Percentiles rank a stretch among this genome's conserved stretches.
phyloP scores from a whole-genome alignment of 305 asterid genomes.

The Lippia alba region DNA sequence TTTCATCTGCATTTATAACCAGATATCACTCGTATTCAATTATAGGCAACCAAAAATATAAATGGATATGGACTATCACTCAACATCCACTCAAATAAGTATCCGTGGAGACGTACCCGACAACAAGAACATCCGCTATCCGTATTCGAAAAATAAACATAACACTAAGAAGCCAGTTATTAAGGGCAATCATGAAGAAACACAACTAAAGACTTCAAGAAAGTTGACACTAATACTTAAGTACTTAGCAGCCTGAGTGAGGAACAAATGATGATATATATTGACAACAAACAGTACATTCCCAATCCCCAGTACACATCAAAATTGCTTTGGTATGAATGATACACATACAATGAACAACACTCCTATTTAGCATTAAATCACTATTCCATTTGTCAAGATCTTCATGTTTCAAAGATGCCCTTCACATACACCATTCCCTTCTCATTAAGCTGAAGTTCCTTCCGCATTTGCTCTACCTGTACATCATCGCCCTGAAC shows the following conservation, averaged over 20 bases:
- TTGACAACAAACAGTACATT: constrained; percentile 24
- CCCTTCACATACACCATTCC: constrained; percentile 96
- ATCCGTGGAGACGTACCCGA: too few species aligned
- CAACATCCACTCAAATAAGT: too few species aligned
- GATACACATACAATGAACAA: neutral
- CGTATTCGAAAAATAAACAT: too few species aligned
- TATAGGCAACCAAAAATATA: too few species aligned
- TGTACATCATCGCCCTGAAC: constrained; percentile 94
- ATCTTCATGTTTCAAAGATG: constrained; percentile 67
- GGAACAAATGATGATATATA: neutral
- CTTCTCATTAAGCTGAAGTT: constrained; percentile 79
- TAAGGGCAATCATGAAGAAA: too few species aligned
- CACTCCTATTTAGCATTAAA: neutral
- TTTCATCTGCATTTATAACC: too few species aligned
- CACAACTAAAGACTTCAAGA: too few species aligned
- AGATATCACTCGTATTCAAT: too few species aligned
- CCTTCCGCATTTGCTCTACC: constrained; percentile 89
- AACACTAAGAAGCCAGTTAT: too few species aligned
- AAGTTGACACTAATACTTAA: neutral
- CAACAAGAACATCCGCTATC: too few species aligned
- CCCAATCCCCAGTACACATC: constrained; percentile 27
- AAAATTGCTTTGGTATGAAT: constrained; percentile 33
- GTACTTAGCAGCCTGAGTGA: neutral
- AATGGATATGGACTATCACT: too few species aligned
- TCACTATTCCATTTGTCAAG: neutral